Conservation (phyloP, 2,329 filamentous ascomycete species). For the Diaporthe humulicola region DNA sequence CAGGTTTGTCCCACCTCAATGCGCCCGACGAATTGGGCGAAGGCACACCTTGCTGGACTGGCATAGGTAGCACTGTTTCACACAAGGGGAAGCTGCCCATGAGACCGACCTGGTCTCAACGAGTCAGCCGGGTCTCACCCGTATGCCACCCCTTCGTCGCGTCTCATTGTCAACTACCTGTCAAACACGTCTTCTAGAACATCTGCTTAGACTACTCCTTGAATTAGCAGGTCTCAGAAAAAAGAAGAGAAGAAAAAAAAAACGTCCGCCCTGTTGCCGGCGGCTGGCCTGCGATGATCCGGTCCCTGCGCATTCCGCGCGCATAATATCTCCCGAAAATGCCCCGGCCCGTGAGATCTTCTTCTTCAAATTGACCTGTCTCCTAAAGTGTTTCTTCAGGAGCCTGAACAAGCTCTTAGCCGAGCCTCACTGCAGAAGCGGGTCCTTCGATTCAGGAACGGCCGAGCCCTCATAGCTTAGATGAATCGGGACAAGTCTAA, state of each 20-base stretch:
- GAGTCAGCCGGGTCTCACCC: slow-evolving; percentile 32
- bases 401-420: slow-evolving; percentile 23
- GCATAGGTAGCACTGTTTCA: slow-evolving; percentile 32
- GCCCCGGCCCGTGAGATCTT: neutral
- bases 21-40: slow-evolving; percentile 27
- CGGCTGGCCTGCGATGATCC: slow-evolving; percentile 11
- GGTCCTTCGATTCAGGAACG: slow-evolving; percentile 14
- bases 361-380: neutral
- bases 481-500: slow-evolving; percentile 21
- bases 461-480: slow-evolving; percentile 17
- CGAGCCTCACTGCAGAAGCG: slow-evolving; percentile 19
- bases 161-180: slow-evolving; percentile 28
- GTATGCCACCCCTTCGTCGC: slow-evolving; percentile 25
- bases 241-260: neutral
- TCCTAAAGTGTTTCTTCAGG: neutral
- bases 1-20: slow-evolving; percentile 19
- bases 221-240: slow-evolving; percentile 9
- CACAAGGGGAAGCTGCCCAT: slow-evolving; percentile 14
- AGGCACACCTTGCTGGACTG: slow-evolving; percentile 3
- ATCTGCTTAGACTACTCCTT: slow-evolving; percentile 5
- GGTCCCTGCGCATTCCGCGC: neutral
- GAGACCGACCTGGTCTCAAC: slow-evolving; percentile 27
- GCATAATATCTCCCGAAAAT: slow-evolving; percentile 15
- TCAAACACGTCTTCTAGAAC: slow-evolving; percentile 34
- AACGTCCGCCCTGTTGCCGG: neutral